Percentiles rank a stretch among this genome's conserved stretches.
Conservation (phyloP, 1,139 yeast genomes). For the Taphrina pruni region DNA sequence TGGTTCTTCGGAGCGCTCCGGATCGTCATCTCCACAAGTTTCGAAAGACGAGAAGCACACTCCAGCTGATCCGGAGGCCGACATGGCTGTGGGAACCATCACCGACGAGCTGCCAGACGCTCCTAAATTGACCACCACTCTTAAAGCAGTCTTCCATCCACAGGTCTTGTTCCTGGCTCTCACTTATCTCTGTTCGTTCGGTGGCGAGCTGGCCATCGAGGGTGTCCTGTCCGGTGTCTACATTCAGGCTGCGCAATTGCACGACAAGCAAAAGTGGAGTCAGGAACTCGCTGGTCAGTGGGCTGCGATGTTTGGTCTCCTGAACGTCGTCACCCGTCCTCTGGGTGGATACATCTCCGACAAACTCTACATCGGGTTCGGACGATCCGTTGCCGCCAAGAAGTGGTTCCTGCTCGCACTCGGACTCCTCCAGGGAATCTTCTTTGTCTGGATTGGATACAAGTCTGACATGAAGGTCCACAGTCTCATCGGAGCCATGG, state of each 20-base stretch:
- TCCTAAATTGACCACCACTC: conserved; percentile 48
- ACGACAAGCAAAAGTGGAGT: conserved; percentile 47
- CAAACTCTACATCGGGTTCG: conserved; percentile 48
- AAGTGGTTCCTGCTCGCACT: conserved; percentile 51
- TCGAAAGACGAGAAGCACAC: conserved; percentile 45
- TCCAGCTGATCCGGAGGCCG: conserved; percentile 19
- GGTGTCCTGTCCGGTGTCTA: conserved; percentile 51
- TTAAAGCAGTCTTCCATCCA: conserved; percentile 48
- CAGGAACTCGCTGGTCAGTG: conserved; percentile 51
- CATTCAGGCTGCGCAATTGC: conserved; percentile 44
- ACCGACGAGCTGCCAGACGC: conserved; percentile 47
- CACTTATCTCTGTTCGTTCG: conserved; percentile 51
- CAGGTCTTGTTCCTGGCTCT: conserved; percentile 51
- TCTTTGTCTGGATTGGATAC: conserved; percentile 52
- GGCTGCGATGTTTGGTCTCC: conserved; percentile 53
- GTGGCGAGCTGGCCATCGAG: conserved; percentile 53
- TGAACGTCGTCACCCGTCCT: conserved; percentile 52
- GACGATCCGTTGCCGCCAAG: conserved; percentile 49
- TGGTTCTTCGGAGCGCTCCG: conserved; percentile 1
- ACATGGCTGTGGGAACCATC: conserved; percentile 20
- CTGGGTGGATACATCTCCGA: conserved; percentile 51
- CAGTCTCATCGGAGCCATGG: conserved; percentile 50
- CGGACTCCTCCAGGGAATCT: conserved; percentile 51
- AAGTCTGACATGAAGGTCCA: conserved; percentile 47
- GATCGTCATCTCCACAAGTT: conserved; percentile 39